Evolutionary conservation across 352 stramenopile genomes (phyloP), one percentile per base, ranked within the genome.

Genomic region (Pythium rishiriense): DNA sequence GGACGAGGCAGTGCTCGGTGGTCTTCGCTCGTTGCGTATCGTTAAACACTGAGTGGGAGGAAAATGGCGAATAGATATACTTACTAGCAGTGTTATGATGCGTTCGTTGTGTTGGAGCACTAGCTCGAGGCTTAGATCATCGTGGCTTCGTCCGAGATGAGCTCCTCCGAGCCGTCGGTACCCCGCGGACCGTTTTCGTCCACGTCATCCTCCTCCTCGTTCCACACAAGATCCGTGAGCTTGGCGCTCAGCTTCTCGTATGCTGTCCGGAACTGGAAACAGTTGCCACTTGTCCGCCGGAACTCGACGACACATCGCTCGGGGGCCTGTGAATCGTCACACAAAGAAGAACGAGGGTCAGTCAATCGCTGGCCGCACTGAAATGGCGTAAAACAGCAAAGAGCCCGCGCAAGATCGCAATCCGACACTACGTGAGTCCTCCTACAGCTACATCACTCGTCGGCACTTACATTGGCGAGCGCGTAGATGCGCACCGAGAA

Each of bases 111-210:
- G 37, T 22, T 10, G 28, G 5, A 22, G 2, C 24, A 28, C 22
- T 19, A 29, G 22, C 21, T 25, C n/a, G 26, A n/a, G 21, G 24
- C 28, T 62, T 88, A 93, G 66, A 91, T 90, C 84, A 93, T 93
- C 73, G 90, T 87, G 51, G 79, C 80, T 60, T 91, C 82, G 57
- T 93, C 84, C 19, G 81, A 91, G 50, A 90, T 89, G 50, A 91
- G 71, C 58, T 93, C 84, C 49, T 93, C 84, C 22, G 68, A 73
- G 37, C 68, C 74, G 17, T 66, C 55, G 1, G 58, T 53, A n/a
- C 58, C 35, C 6, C 64, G 42, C 10, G 35, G 50, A 17, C 9
- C 50, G 17, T 1, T 42, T 3, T 62, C 61, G 11, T 72, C 47
- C 19, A 77, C 79, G 26, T 66, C 58, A 8, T 73, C 70, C 25